These are phyloP conservation scores for Tulasnella calospora DNA, from an alignment of 768 basidiomycete genomes.

Conservation along the genomic window DNA sequence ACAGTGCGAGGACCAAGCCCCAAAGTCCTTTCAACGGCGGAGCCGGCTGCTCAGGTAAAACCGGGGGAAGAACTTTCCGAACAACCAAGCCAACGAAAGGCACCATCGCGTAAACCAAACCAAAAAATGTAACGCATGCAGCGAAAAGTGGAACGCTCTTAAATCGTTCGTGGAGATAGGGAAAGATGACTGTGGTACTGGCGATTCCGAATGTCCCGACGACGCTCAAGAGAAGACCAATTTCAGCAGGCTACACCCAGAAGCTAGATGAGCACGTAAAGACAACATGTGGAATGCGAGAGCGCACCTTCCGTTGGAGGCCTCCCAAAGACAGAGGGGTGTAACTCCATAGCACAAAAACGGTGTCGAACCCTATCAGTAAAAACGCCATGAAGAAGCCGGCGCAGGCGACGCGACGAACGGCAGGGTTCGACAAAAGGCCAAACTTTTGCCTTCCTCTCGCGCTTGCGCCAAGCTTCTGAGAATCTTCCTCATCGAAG, in stretches of 20 bases:
- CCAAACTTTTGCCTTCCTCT: background rate
- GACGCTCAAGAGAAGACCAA: background rate
- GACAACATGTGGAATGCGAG: background rate
- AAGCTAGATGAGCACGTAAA: background rate
- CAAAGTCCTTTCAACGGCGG: slow-evolving; percentile 35
- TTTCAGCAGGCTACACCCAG: background rate
- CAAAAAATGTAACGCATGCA: background rate
- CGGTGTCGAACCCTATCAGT: slow-evolving; percentile 55
- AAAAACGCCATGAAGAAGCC: slow-evolving; percentile 44
- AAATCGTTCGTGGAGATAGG: background rate
- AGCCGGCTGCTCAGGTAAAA: background rate
- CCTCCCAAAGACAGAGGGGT: slow-evolving; percentile 55
- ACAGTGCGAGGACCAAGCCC: slow-evolving; percentile 46
- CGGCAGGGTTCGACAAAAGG: too few species aligned
- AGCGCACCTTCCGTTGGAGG: slow-evolving; percentile 53
- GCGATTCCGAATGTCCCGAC: background rate
- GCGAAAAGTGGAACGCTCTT: background rate
- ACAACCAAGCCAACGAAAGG: background rate
- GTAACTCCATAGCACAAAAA: slow-evolving; percentile 65
- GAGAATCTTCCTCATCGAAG: background rate
- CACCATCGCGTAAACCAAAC: background rate
- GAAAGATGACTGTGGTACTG: background rate
- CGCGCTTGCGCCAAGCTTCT: background rate
- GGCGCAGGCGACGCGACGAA: background rate
- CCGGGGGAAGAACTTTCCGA: background rate